Evolutionary conservation across 306 rosid genomes (phyloP).

Genomic region (Prunus mume): DNA sequence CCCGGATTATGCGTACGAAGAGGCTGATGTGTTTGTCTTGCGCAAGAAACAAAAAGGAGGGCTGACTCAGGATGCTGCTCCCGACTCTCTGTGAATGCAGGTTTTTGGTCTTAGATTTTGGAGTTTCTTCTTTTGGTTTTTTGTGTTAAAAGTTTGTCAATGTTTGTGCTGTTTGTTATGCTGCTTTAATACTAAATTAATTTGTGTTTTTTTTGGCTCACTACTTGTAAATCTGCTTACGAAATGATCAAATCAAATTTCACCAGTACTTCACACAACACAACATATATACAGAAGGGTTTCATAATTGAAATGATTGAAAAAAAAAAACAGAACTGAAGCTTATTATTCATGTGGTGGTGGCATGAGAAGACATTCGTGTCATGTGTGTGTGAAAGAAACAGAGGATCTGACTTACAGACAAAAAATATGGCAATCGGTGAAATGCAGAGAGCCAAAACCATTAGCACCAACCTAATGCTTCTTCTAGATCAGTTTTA

Average conservation of each 20-base stretch:
- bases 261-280: background rate
- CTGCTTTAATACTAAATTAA: background rate
- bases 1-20: constrained; percentile 76
- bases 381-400: too few species aligned
- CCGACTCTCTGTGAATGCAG: background rate
- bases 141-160: background rate
- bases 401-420: too few species aligned
- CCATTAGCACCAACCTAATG: too few species aligned
- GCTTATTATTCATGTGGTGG: background rate
- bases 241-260: background rate
- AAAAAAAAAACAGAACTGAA: background rate
- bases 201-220: too few species aligned
- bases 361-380: background rate
- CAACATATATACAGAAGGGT: background rate
- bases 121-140: background rate
- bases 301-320: background rate
- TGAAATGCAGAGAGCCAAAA: too few species aligned
- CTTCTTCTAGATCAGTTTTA: too few species aligned
- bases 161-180: background rate
- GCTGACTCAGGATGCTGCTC: background rate
- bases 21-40: constrained; percentile 60
- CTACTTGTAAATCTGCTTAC: background rate
- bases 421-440: too few species aligned
- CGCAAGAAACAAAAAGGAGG: constrained; percentile 51
- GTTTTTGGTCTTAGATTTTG: background rate